Evolutionary conservation across 495 filamentous ascomycete species (phyloP).

Genomic region (Cetradonia linearis): DNA sequence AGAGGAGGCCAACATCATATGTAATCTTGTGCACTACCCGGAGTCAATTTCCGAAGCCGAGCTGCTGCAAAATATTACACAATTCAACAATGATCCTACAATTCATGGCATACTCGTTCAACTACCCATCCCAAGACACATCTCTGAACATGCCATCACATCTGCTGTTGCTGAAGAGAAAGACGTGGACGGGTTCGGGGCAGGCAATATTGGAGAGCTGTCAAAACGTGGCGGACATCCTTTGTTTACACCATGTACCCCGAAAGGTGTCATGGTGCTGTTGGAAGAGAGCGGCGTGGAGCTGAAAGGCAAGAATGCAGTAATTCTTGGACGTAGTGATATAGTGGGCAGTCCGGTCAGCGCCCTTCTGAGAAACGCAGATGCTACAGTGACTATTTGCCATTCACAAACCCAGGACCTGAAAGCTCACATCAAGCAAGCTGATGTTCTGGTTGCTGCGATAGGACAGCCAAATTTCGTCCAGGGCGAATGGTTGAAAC

Average conservation of each 20-base stretch:
- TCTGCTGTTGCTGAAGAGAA: constrained; percentile 85
- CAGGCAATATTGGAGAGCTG: constrained; percentile 85
- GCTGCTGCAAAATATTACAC: constrained; percentile 67
- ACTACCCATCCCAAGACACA: constrained; percentile 75
- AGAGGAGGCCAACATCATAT: constrained; percentile 83
- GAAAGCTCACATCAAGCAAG: constrained; percentile 61
- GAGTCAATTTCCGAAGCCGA: constrained; percentile 75
- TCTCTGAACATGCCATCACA: constrained; percentile 82
- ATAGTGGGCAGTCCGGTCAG: constrained; percentile 96
- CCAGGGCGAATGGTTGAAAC: constrained; percentile 91
- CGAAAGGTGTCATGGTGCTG: constrained; percentile 92
- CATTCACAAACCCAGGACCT: constrained; percentile 78
- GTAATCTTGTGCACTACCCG: constrained; percentile 71
- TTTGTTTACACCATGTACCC: constrained; percentile 86
- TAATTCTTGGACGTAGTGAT: constrained; percentile 89
- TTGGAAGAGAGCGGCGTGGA: constrained; percentile 75
- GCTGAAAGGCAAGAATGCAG: constrained; percentile 79
- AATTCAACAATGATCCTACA: constrained; percentile 75
- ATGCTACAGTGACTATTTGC: constrained; percentile 93
- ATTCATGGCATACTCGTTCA: constrained; percentile 94
- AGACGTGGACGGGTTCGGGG: constrained; percentile 96
- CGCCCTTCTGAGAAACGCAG: constrained; percentile 85
- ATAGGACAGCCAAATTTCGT: constrained; percentile 82
- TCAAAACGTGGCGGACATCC: constrained; percentile 87
- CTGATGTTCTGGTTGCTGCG: constrained; percentile 84